A percentile compares a stretch with the other conserved stretches of the same genome.
These are phyloP conservation scores for Coprinellus micaceus DNA, from an alignment of 768 basidiomycete genomes.

Conservation along the genomic window DNA sequence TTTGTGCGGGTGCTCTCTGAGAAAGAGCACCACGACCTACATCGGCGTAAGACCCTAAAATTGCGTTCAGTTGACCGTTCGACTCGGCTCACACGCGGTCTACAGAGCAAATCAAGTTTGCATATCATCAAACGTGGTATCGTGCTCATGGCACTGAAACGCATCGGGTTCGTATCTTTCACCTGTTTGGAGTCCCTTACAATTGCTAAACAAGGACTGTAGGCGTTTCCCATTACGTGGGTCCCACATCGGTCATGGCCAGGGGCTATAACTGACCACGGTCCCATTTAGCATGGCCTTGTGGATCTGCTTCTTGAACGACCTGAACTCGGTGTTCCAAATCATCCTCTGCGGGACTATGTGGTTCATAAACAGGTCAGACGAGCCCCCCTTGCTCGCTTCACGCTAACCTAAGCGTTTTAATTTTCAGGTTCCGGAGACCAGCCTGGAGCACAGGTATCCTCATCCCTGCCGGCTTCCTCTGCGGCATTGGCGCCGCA, in stretches of 20 bases:
- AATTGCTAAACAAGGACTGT: conserved; percentile 7
- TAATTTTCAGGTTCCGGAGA: conserved; percentile 47
- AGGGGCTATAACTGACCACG: neutral
- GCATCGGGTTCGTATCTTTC: conserved; percentile 49
- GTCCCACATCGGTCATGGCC: conserved; percentile 13
- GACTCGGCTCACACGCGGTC: conserved; percentile 3
- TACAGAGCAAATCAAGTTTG: conserved; percentile 66
- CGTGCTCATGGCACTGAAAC: conserved; percentile 81
- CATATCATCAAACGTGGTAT: conserved; percentile 80
- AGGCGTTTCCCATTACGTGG: conserved; percentile 72
- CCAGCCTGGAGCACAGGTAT: conserved; percentile 66
- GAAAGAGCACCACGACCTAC: conserved; percentile 58
- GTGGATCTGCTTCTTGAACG: conserved; percentile 67
- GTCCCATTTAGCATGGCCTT: conserved; percentile 51
- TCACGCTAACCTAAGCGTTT: neutral
- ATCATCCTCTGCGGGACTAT: conserved; percentile 69
- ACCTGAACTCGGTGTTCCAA: conserved; percentile 83
- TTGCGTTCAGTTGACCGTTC: neutral
- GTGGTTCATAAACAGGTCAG: conserved; percentile 73
- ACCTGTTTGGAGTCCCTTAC: neutral
- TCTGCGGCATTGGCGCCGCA: conserved; percentile 72
- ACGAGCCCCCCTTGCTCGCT: neutral
- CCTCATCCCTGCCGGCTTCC: conserved; percentile 70
- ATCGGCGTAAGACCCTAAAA: conserved; percentile 49
- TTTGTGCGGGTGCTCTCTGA: conserved; percentile 70